Base-by-base conservation (phyloP, 306 rosid genomes). In the Cucumis melo region DNA sequence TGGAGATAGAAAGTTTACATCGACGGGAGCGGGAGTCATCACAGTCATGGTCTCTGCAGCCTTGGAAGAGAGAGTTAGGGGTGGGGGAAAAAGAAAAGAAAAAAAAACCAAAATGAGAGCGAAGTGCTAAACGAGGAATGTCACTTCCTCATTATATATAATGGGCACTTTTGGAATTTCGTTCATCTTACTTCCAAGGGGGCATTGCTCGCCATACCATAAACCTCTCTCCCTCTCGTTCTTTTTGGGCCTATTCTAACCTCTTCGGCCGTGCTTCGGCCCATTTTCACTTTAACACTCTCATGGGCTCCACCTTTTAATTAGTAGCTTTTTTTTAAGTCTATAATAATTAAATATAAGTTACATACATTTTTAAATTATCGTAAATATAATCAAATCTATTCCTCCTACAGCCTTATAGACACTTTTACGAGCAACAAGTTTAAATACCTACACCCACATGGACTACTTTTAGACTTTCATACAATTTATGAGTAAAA, bases 1-100 rank as follows among this genome's bases (percentile, higher is more conserved):
- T 10, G 62, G 27, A 74, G 76, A 80, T 70, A 78, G 75, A 78
- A 42, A 66, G 89, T 73, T 73, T 82, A 92, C 97, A 77, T 92
- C 96, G 84, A 92, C 80, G 83, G 97, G 82, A 46, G 29, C 19
- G 84, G 38, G 81, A 87, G 84, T 84, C 86, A 81, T 80, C 74
- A 67, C 80, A 53, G 50, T 80, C 70, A 36, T 73, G 76, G 77
- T 75, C 58, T 73, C 82, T 76, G 83, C 86, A 65, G 82, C 67
- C 46, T 24, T 19, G 72, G 61, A 74, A 80, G 87, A 79, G 87
- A 77, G 79, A 81, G 46, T 78, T 54, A 14, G 72, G 54, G 63
- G 16, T 32, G 36, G 21, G 13, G 70, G 32, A 64, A 63, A 36
- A 8, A 19, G 46, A 8, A 50, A 83, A 53, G 10, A 36, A 8